These are phyloP conservation scores for Hevea brasiliensis DNA, from an alignment of 345 rosid species.

Conservation along the genomic window DNA sequence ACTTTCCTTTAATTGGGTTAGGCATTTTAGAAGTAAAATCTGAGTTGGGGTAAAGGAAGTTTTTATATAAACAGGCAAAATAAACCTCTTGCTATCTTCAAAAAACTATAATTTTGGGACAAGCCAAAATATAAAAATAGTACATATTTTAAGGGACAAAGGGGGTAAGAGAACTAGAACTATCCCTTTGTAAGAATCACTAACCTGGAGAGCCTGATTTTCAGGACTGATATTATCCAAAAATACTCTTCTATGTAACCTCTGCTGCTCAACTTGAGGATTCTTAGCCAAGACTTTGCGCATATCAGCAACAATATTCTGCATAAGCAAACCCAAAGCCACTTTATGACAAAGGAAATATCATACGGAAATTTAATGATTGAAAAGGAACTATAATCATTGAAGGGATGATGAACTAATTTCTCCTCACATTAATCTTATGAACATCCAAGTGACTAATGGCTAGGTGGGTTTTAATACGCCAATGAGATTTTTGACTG, in stretches of 20 bases:
- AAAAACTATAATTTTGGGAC: neutral
- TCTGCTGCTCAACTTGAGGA: slow-evolving; percentile 88
- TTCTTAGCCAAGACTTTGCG: slow-evolving; percentile 83
- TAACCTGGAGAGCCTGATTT: slow-evolving; percentile 74
- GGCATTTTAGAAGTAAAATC: neutral
- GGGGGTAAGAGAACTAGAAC: neutral
- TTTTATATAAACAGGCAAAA: neutral
- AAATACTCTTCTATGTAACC: slow-evolving; percentile 80
- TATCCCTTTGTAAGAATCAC: slow-evolving; percentile 23
- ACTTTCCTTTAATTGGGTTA: neutral
- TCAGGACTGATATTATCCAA: slow-evolving; percentile 67
- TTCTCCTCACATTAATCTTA: slow-evolving; percentile 69
- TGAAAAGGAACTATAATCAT: neutral
- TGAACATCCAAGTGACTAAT: slow-evolving; percentile 79
- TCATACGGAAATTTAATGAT: slow-evolving; percentile 2
- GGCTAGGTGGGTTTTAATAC: slow-evolving; percentile 82
- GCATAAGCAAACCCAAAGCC: slow-evolving; percentile 13
- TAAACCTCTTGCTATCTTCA: neutral
- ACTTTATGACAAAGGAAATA: neutral
- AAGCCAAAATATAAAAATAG: neutral
- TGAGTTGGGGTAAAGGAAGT: neutral
- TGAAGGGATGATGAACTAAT: slow-evolving; percentile 13
- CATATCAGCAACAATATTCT: slow-evolving; percentile 88
- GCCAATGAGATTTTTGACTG: slow-evolving; percentile 86
- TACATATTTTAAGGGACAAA: neutral